phyloP scores from a whole-genome alignment of 1,284 basidiomycete species.

The Apiotrichum sp. region DNA sequence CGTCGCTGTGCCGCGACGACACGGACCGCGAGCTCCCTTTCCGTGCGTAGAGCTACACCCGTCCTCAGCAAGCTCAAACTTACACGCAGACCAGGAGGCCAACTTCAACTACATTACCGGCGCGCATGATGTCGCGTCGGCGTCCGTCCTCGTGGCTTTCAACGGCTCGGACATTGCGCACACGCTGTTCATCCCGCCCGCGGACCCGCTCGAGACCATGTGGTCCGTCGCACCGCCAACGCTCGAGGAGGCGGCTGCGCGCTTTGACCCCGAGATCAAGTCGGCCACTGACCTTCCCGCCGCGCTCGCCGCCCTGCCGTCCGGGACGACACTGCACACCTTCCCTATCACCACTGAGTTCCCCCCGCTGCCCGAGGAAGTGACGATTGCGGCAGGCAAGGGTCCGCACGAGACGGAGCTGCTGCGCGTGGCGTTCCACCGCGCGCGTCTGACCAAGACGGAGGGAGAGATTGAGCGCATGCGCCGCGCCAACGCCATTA shows the following conservation, averaged over 20 bases:
- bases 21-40: slow-evolving; percentile 80
- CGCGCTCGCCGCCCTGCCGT: slow-evolving; percentile 12
- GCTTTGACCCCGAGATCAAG: slow-evolving; percentile 58
- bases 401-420: slow-evolving; percentile 49
- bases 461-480: slow-evolving; percentile 66
- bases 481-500: slow-evolving; percentile 70
- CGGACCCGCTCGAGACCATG: slow-evolving; percentile 66
- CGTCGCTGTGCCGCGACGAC: slow-evolving; percentile 66
- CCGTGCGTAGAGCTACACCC: slow-evolving; percentile 46
- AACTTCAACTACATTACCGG: slow-evolving; percentile 85
- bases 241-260: slow-evolving; percentile 53
- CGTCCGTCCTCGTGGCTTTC: slow-evolving; percentile 61
- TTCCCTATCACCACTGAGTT: slow-evolving; percentile 54
- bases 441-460: slow-evolving; percentile 70
- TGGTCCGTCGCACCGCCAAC: slow-evolving; percentile 80
- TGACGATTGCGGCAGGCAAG: slow-evolving; percentile 49
- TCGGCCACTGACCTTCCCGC: slow-evolving; percentile 51
- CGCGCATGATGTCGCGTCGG: slow-evolving; percentile 59
- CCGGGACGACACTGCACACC: slow-evolving; percentile 36
- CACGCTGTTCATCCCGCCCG: slow-evolving; percentile 68
- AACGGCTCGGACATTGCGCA: slow-evolving; percentile 44
- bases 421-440: slow-evolving; percentile 68
- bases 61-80: neutral
- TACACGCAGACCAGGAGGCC: slow-evolving; percentile 56
- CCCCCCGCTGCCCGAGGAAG: slow-evolving; percentile 56